Evolutionary conservation across 2,329 filamentous ascomycete species (phyloP).

Genomic region (Amauroascus niger): DNA sequence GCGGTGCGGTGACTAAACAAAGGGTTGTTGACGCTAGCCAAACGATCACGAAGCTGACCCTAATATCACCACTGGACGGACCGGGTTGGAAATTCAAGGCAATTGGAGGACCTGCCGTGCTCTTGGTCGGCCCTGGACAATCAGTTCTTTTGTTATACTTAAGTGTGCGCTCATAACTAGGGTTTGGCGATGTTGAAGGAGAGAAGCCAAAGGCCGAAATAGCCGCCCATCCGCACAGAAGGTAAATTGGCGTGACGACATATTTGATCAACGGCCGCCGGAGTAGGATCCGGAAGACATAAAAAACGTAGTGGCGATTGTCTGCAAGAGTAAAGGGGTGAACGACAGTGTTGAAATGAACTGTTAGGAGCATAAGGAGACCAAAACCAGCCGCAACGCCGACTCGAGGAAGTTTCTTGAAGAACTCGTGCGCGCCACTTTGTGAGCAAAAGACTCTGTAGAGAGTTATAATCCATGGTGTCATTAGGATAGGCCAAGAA

Average conservation of each 20-base stretch:
- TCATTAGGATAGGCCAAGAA: constrained; percentile 65
- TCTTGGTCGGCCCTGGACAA: constrained; percentile 15
- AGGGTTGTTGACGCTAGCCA: constrained; percentile 62
- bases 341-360: constrained; percentile 81
- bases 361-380: constrained; percentile 40
- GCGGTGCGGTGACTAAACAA: constrained; percentile 74
- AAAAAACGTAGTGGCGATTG: constrained; percentile 96
- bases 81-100: not conserved
- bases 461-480: constrained; percentile 41
- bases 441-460: not conserved
- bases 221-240: constrained; percentile 57
- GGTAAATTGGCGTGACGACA: constrained; percentile 59
- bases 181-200: not conserved
- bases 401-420: constrained; percentile 29
- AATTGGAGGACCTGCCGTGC: constrained; percentile 18
- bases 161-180: constrained; percentile 11
- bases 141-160: not conserved
- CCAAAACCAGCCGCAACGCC: constrained; percentile 30
- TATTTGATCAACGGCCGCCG: constrained; percentile 58
- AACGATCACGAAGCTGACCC: constrained; percentile 47
- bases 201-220: constrained; percentile 47
- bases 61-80: constrained; percentile 24
- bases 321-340: constrained; percentile 95
- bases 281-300: constrained; percentile 79
- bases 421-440: not conserved